Percentiles rank a stretch among this genome's conserved stretches.
Conservation (phyloP, 176 grass and related monocot species). For the Stipa capillata region DNA sequence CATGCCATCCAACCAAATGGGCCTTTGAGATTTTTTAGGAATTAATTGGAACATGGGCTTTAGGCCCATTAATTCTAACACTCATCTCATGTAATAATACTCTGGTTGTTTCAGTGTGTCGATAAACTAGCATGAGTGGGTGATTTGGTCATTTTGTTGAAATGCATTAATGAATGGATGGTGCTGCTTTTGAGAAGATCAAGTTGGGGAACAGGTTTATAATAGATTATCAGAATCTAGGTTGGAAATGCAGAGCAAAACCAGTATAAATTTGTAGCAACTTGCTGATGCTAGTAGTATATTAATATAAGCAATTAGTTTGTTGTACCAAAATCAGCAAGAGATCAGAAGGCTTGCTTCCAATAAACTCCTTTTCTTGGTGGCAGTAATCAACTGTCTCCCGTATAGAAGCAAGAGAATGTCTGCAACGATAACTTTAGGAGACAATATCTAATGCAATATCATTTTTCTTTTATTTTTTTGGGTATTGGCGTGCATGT, state of each 20-base stretch:
- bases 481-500: background rate
- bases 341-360: background rate
- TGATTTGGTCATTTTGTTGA: background rate
- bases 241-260: background rate
- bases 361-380: background rate
- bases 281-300: background rate
- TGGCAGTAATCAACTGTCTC: background rate
- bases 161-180: background rate
- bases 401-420: background rate
- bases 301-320: background rate
- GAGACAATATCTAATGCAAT: background rate
- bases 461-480: background rate
- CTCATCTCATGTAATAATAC: no score
- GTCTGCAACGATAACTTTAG: background rate
- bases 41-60: no score
- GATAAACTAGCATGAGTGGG: background rate
- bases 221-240: conserved; percentile 15
- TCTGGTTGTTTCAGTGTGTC: background rate
- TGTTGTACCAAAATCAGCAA: background rate
- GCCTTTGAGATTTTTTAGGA: no score
- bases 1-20: no score
- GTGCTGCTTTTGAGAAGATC: conserved; percentile 32
- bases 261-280: background rate
- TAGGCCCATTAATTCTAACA: no score
- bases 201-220: conserved; percentile 7